Base-by-base conservation (phyloP, 2,329 filamentous ascomycete genomes). In the Botrytis cinerea region DNA sequence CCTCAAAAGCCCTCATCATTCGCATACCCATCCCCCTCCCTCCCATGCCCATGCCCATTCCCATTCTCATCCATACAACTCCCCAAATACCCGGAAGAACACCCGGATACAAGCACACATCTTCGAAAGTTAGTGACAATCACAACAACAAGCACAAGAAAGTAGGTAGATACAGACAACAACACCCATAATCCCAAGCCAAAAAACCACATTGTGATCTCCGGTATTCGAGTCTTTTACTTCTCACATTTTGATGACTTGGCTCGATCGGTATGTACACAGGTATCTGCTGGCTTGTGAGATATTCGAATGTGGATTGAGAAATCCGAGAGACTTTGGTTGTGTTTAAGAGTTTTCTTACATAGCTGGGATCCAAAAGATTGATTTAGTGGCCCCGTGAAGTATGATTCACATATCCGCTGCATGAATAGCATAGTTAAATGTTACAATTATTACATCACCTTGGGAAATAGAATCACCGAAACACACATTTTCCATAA, bases 1-100 rank as follows among this genome's bases (percentile, higher is more conserved):
- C 10, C 32, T 32, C 32, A 32, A 32, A 32, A 32, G 32, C 32
- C 25, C 0, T 35, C 48, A 51, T n/a, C 22, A 1, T n/a, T 14
- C 12, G 0, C 12, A 14, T 1, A n/a, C 25, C 48, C 1, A 14
- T 7, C 28, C 1, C 28, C 28, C 28, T 1, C 35, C 4, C 35
- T 1, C 35, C 4, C 35, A 35, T 35, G 1, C 35, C 35, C 35
- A 35, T 35, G 1, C 25, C 2, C 2, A 7, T 28, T 4, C 7
- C 51, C 16, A 28, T 28, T 28, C 28, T 28, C 28, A 54, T 54
- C 51, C n/a, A 1, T 12, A 32, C 32, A 32, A 32, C 32, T 32
- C 32, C 32, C 32, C 32, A 32, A 32, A 32, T 32, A 32, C 32
- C 32, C 32, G 32, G 32, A 32, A 28, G 5, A 28, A 28, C 14